phyloP scores from a whole-genome alignment of 768 basidiomycete species.

The Clitopilus hobsonii region DNA sequence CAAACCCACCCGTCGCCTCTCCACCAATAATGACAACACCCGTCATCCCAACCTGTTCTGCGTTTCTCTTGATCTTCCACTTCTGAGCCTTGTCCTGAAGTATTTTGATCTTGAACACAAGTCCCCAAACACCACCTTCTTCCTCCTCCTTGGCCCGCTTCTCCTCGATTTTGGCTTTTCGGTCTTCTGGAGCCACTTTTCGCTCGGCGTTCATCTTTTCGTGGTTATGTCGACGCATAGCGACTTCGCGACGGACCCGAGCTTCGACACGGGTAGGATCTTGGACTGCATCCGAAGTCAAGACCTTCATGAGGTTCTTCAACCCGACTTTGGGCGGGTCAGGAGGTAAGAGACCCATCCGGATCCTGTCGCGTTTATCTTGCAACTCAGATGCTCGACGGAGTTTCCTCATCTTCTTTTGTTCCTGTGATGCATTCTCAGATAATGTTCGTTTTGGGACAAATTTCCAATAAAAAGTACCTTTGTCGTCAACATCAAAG shows the following conservation, averaged over 20 bases:
- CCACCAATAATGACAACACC: slow-evolving; percentile 91
- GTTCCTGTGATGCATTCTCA: slow-evolving; percentile 45
- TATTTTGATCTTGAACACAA: slow-evolving; percentile 90
- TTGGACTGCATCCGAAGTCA: slow-evolving; percentile 94
- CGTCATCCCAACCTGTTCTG: slow-evolving; percentile 83
- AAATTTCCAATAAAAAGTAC: slow-evolving; percentile 23
- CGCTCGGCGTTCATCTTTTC: slow-evolving; percentile 93
- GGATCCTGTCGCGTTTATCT: slow-evolving; percentile 90
- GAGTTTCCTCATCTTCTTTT: slow-evolving; percentile 96
- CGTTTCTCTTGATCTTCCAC: slow-evolving; percentile 96
- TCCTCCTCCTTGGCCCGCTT: slow-evolving; percentile 88
- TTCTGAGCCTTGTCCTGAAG: slow-evolving; percentile 90
- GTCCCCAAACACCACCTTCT: slow-evolving; percentile 74
- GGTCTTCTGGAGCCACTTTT: slow-evolving; percentile 88
- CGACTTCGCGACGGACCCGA: slow-evolving; percentile 89
- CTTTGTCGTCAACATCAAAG: slow-evolving; percentile 91
- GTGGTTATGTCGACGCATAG: slow-evolving; percentile 81
- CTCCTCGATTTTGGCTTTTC: slow-evolving; percentile 78
- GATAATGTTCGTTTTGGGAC: slow-evolving; percentile 11
- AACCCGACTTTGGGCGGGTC: slow-evolving; percentile 96
- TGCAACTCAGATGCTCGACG: slow-evolving; percentile 83
- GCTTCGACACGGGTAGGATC: slow-evolving; percentile 98
- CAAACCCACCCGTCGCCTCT: no score
- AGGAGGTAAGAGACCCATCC: slow-evolving; percentile 94
- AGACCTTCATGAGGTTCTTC: slow-evolving; percentile 94